Conservation (phyloP, 257 asterid genomes). For the Solanum pinnatisectum region DNA sequence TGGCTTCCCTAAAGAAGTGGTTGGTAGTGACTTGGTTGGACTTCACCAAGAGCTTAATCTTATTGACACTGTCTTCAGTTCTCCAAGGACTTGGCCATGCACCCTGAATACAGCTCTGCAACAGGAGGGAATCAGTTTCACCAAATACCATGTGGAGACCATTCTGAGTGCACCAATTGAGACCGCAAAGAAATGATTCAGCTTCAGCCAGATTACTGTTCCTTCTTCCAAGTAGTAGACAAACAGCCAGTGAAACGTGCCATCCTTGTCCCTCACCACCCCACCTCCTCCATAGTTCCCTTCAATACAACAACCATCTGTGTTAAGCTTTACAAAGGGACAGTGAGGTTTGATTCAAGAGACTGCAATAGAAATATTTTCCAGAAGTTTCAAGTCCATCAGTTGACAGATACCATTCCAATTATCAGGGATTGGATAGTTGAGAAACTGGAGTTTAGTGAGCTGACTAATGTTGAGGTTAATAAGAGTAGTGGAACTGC, state of each 20-base stretch:
- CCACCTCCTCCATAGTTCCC: neutral
- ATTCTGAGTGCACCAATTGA: neutral
- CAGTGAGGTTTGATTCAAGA: neutral
- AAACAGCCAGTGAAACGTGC: neutral
- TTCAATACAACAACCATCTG: neutral
- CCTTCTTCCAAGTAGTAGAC: neutral
- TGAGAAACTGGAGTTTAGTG: neutral
- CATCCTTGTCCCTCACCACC: neutral
- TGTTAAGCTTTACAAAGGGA: neutral
- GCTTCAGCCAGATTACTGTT: neutral
- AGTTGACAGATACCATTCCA: neutral
- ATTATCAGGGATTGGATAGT: neutral
- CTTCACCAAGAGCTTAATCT: neutral
- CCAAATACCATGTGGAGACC: neutral
- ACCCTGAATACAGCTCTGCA: neutral
- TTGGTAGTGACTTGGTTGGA: neutral
- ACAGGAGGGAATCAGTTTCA: neutral
- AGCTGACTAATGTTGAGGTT: neutral
- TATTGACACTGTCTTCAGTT: neutral
- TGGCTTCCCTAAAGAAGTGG: neutral
- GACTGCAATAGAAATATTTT: neutral
- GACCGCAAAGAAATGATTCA: neutral
- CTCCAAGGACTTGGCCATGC: neutral
- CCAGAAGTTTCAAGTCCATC: neutral
- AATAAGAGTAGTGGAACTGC: neutral